Conservation (phyloP, 805 yeast species). For the Lipomyces kockii region DNA sequence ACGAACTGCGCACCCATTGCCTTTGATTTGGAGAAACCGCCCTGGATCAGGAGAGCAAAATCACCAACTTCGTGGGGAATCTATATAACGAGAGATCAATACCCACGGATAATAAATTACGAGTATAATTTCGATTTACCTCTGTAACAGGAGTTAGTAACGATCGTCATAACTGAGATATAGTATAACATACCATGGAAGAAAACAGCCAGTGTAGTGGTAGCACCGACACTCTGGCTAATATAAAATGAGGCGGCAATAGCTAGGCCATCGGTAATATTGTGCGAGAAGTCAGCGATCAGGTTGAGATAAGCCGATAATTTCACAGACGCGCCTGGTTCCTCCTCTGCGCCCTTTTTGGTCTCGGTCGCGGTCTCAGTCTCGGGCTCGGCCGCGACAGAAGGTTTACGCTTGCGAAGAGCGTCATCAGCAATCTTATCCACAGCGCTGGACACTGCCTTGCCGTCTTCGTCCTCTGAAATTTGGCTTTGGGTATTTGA, state of each 20-base stretch:
- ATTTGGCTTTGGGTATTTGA: slow-evolving; percentile 48
- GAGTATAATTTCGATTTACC: neutral
- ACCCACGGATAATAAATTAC: neutral
- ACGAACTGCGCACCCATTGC: slow-evolving; percentile 70
- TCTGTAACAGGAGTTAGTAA: neutral
- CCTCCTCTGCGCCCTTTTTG: slow-evolving; percentile 1
- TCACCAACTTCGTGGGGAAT: slow-evolving; percentile 84
- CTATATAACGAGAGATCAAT: slow-evolving; percentile 39
- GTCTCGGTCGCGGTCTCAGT: neutral
- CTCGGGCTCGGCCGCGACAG: neutral
- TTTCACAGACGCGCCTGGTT: slow-evolving; percentile 43
- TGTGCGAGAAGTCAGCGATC: slow-evolving; percentile 73
- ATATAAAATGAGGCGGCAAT: slow-evolving; percentile 71
- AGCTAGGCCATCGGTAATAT: slow-evolving; percentile 78
- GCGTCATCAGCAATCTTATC: slow-evolving; percentile 9
- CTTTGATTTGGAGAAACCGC: slow-evolving; percentile 68
- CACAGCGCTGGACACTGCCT: slow-evolving; percentile 17
- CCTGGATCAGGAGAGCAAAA: slow-evolving; percentile 70
- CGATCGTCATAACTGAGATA: neutral
- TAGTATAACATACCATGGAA: slow-evolving; percentile 55
- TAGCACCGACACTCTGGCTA: slow-evolving; percentile 63
- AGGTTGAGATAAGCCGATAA: slow-evolving; percentile 67
- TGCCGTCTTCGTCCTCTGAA: slow-evolving; percentile 21
- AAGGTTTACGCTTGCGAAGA: slow-evolving; percentile 17
- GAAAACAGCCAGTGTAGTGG: slow-evolving; percentile 71